Base-by-base conservation (phyloP, 306 rosid species). In the Gastrolobium villosum region DNA sequence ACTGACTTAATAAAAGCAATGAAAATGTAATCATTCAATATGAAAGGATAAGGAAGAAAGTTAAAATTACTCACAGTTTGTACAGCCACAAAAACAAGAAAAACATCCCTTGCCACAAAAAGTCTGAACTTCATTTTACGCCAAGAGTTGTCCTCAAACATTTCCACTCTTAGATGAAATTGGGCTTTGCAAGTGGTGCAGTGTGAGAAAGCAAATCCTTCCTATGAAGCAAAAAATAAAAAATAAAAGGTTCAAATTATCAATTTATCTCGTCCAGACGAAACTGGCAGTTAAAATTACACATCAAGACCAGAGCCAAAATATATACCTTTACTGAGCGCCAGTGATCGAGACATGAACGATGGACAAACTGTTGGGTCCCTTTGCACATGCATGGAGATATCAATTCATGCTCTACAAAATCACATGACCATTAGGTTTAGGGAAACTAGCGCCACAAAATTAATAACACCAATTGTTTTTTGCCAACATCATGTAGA, bases 361-460 rank as follows among this genome's bases (percentile, higher is more conserved):
- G 97, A 78, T 96, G 99, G 74, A 96, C 99, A 89, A 96, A 96
- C 83, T 96, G 99, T 84, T 96, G 99, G 45, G 99, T 96, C 78
- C 99, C 99, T 87, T 96, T 96, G 92, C 99, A 96, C 96, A 90
- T 88, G 92, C 99, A 96, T 7, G 99, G 99, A 14, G 99, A 96
- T 77, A 96, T 96, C 90, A 96, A 79, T 44, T 87, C 98, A 79
- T 96, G 98, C 65, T 84, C 99, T 96, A 74, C 37, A 75, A 73
- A 88, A 82, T 68, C 65, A 56, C 76, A 86, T 70, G 36, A 62
- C 55, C 65, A 57, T 59, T 75, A 76, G 82, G 53, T 77, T 70
- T 61, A 13, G 37, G 31, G 59, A 82, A 66, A 48, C 45, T 44
- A 20, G 28, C 10, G 10, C 40, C 64, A 41, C 52, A 71, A 39